Percentiles rank a stretch among this genome's conserved stretches.
These are phyloP conservation scores for Fusarium staphyleae DNA, from an alignment of 2,329 filamentous ascomycete species.

Conservation along the genomic window DNA sequence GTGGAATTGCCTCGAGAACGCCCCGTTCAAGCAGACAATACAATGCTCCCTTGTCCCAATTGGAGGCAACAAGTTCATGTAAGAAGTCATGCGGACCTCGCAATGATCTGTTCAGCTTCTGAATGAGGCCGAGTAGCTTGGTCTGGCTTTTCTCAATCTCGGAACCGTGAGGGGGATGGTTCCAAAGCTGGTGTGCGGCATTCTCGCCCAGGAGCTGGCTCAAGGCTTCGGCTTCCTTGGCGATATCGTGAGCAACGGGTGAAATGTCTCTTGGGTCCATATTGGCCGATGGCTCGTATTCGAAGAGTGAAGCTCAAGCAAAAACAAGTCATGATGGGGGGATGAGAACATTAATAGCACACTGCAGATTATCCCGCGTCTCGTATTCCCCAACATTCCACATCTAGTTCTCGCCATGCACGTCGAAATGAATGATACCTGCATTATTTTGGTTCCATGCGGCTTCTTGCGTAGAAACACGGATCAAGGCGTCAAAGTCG, in stretches of 20 bases:
- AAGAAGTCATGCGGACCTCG: slow-evolving; percentile 34
- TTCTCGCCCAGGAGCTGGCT: neutral
- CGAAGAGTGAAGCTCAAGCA: neutral
- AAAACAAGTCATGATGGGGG: neutral
- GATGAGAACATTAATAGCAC: neutral
- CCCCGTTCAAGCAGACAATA: slow-evolving; percentile 27
- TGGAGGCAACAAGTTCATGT: slow-evolving; percentile 53
- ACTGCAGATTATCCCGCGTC: neutral
- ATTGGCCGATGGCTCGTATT: slow-evolving; percentile 12
- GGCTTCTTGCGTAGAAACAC: no score
- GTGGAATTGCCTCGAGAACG: slow-evolving; percentile 20
- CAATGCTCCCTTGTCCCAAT: slow-evolving; percentile 32
- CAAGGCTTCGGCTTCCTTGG: slow-evolving; percentile 13
- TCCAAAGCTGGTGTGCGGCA: neutral
- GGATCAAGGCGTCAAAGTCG: no score
- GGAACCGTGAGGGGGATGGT: neutral
- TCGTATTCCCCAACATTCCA: slow-evolving; percentile 7
- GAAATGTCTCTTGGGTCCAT: slow-evolving; percentile 21
- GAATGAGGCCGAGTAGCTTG: slow-evolving; percentile 15
- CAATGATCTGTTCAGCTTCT: slow-evolving; percentile 10
- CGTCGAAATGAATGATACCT: neutral
- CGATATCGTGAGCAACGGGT: slow-evolving; percentile 12
- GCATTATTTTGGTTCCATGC: neutral
- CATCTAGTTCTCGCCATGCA: neutral
- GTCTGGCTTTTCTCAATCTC: slow-evolving; percentile 8